Conservation (phyloP, 805 yeast genomes). For the Cyberlindnera xylosilytica region DNA sequence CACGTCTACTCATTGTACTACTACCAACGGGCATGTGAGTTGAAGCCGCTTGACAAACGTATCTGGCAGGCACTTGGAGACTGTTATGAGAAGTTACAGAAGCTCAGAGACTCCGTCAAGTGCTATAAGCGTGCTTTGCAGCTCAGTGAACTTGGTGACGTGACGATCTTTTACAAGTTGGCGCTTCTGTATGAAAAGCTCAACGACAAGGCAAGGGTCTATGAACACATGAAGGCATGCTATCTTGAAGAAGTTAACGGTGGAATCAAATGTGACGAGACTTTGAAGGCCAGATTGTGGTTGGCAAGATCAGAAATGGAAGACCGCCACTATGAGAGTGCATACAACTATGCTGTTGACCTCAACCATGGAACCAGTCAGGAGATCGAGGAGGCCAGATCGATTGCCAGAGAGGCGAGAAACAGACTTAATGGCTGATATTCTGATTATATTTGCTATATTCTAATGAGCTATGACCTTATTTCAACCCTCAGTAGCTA, state of each 20-base stretch:
- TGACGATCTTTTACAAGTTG: conserved; percentile 56
- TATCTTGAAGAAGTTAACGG: conserved; percentile 56
- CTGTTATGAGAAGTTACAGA: conserved; percentile 78
- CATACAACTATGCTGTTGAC: conserved; percentile 70
- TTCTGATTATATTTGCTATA: too few relatives aligned
- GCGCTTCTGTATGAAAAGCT: conserved; percentile 64
- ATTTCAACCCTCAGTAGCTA: too few relatives aligned
- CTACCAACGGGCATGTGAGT: conserved; percentile 84
- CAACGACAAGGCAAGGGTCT: conserved; percentile 35
- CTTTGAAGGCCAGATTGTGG: conserved; percentile 83
- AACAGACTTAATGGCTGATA: conserved; percentile 41
- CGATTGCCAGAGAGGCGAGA: conserved; percentile 76
- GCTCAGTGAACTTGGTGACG: conserved; percentile 53
- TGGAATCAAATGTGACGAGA: conserved; percentile 63
- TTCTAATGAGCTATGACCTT: too few relatives aligned
- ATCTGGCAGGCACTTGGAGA: conserved; percentile 97
- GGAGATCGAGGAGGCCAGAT: conserved; percentile 85
- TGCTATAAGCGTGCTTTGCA: conserved; percentile 76
- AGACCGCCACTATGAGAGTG: conserved; percentile 56
- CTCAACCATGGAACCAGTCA: conserved; percentile 73
- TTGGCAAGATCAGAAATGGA: conserved; percentile 66
- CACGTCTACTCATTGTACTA: conserved; percentile 88
- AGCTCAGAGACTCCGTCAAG: conserved; percentile 69
- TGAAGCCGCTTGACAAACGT: conserved; percentile 85
- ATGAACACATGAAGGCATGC: conserved; percentile 44